A percentile compares a stretch with the other conserved stretches of the same genome.
Conservation (phyloP, 805 yeast genomes). For the Yueomyces sp. region DNA sequence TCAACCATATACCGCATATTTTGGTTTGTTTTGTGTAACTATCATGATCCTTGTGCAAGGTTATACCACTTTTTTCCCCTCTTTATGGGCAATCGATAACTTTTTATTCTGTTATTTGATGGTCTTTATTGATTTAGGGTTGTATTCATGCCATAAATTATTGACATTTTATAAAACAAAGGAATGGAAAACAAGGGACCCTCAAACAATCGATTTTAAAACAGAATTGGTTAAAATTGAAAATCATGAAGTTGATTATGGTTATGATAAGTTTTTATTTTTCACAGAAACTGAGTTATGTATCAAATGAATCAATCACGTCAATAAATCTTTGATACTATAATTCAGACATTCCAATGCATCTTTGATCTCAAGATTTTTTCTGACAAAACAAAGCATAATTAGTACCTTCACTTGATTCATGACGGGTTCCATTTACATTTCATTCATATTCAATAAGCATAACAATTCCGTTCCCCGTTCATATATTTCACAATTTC, state of each 20-base stretch:
- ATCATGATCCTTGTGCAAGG: slow-evolving; percentile 51
- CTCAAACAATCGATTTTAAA: not conserved
- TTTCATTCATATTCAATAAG: no score
- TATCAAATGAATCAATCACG: not conserved
- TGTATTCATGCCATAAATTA: slow-evolving; percentile 41
- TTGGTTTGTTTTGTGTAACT: slow-evolving; percentile 33
- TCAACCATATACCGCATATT: slow-evolving; percentile 44
- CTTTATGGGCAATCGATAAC: slow-evolving; percentile 43
- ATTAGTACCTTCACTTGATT: no score
- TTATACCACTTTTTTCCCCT: slow-evolving; percentile 55
- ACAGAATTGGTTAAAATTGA: slow-evolving; percentile 35
- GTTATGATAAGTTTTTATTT: slow-evolving; percentile 9
- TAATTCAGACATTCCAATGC: no score
- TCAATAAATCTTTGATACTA: no score
- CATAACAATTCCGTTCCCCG: no score
- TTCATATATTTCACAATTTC: no score
- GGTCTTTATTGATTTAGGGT: slow-evolving; percentile 41
- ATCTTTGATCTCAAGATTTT: no score
- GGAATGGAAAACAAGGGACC: not conserved
- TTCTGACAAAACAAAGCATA: no score
- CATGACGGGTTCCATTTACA: no score
- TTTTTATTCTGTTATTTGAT: slow-evolving; percentile 62
- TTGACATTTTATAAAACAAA: slow-evolving; percentile 8
- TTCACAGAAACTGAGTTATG: not conserved
- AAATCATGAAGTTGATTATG: slow-evolving; percentile 33